These are phyloP conservation scores for Flaveria linearis DNA, from an alignment of 129 eudicot genomes.

Conservation along the genomic window DNA sequence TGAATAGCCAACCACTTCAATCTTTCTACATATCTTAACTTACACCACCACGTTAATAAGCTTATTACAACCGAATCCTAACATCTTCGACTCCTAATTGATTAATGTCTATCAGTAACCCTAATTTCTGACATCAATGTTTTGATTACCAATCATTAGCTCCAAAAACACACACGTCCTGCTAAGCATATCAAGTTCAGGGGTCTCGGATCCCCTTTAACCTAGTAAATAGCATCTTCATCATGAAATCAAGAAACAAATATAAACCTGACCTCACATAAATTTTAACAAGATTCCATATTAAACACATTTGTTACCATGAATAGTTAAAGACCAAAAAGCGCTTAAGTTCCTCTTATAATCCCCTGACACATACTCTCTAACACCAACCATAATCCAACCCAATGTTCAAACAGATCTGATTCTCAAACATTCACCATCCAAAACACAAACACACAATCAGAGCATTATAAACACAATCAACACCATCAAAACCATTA, in stretches of 20 bases:
- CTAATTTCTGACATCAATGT: neutral
- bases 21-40: neutral
- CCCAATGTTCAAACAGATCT: neutral
- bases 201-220: neutral
- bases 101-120: conserved; percentile 5
- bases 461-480: neutral
- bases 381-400: neutral
- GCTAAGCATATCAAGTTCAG: conserved; percentile 12
- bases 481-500: conserved; percentile 19
- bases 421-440: conserved; percentile 20
- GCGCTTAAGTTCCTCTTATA: conserved; percentile 7
- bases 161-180: conserved; percentile 19
- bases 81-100: neutral
- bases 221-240: neutral
- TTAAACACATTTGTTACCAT: conserved; percentile 15
- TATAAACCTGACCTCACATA: conserved; percentile 6
- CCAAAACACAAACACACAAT: conserved; percentile 8
- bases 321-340: conserved; percentile 14
- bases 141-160: conserved; percentile 14
- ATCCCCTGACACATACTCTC: neutral
- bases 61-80: conserved; percentile 11
- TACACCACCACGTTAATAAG: neutral
- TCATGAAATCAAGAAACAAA: conserved; percentile 19
- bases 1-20: conserved; percentile 11
- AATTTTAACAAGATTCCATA: conserved; percentile 7